phyloP scores from a whole-genome alignment of 2,329 filamentous ascomycete species.

The Colletotrichum tofieldiae region DNA sequence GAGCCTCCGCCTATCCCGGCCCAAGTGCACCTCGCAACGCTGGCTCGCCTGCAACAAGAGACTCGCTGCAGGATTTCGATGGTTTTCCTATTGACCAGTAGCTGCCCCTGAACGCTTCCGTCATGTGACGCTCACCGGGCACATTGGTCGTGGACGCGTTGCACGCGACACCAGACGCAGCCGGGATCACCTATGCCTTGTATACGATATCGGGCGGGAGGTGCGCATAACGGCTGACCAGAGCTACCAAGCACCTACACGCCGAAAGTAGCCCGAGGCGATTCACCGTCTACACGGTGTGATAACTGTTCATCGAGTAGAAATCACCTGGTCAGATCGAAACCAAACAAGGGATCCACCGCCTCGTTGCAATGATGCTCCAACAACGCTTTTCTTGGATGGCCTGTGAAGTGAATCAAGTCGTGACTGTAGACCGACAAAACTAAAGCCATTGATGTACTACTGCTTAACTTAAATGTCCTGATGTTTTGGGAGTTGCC shows the following conservation, averaged over 20 bases:
- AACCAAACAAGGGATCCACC: not conserved
- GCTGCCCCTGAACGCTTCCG: not conserved
- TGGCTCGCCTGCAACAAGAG: not conserved
- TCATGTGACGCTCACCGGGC: slow-evolving; percentile 16
- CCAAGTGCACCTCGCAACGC: not conserved
- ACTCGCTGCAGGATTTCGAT: not conserved
- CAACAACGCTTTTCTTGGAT: not conserved
- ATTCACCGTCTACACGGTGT: not conserved
- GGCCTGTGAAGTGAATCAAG: not conserved
- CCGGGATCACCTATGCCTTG: slow-evolving; percentile 14
- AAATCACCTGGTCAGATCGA: not conserved
- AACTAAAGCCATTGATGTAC: not conserved
- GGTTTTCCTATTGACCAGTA: not conserved
- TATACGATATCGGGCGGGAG: slow-evolving; percentile 13
- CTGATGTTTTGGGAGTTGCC: not conserved
- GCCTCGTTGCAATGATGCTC: not conserved
- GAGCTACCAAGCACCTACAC: not conserved
- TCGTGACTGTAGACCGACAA: not conserved
- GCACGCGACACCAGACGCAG: slow-evolving; percentile 15
- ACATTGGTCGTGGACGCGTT: not conserved
- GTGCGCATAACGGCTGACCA: slow-evolving; percentile 4
- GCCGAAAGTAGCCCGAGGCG: not conserved
- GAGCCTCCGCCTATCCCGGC: not conserved
- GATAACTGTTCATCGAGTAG: not conserved
- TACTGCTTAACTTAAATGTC: slow-evolving; percentile 10